Percentiles rank a stretch among this genome's conserved stretches.
Conservation (phyloP, 176 grass and related monocot species). For the Oryza rufipogon region DNA sequence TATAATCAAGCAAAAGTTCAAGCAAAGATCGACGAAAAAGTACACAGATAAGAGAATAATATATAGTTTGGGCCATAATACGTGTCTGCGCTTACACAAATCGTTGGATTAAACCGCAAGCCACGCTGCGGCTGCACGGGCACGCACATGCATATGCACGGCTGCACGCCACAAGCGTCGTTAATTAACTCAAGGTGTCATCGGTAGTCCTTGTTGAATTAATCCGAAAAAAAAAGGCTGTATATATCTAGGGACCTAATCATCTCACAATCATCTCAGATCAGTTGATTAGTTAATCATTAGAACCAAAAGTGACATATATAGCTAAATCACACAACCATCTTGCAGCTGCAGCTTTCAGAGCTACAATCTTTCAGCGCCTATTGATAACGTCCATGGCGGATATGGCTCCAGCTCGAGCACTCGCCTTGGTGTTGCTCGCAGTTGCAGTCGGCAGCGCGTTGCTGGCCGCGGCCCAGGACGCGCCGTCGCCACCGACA, state of each 20-base stretch:
- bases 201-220: background rate
- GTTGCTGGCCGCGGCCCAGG: no score
- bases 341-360: background rate
- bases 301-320: background rate
- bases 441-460: background rate
- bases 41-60: background rate
- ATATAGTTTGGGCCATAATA: background rate
- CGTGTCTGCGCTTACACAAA: conserved; percentile 10
- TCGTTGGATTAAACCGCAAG: conserved; percentile 34
- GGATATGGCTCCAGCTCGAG: background rate
- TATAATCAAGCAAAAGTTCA: background rate
- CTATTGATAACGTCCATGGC: background rate
- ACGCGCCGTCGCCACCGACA: no score
- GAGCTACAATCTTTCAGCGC: background rate
- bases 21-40: background rate
- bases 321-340: background rate
- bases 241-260: conserved; percentile 4
- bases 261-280: background rate
- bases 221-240: background rate
- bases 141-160: background rate
- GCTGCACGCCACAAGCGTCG: background rate
- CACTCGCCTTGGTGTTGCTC: background rate
- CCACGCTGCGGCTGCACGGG: conserved; percentile 21
- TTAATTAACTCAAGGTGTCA: background rate
- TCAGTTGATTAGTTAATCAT: background rate